Conservation (phyloP, 495 filamentous ascomycete species). For the Aspergillus carlsbadensis region DNA sequence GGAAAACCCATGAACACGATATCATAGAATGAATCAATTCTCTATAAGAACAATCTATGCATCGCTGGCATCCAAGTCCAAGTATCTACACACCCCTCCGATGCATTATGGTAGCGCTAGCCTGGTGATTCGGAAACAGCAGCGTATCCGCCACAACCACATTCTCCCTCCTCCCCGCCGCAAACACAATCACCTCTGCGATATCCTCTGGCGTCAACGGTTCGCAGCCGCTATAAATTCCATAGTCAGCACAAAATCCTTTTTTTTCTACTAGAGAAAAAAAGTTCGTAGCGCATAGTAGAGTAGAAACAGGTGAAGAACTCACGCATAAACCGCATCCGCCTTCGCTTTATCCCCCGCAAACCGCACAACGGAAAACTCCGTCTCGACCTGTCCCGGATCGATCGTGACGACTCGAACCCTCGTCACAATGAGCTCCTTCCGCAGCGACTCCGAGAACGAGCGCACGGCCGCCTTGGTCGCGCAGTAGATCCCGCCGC, state of each 20-base stretch:
- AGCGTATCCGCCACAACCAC: neutral
- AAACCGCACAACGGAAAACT: conserved; percentile 2
- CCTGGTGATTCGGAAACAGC: neutral
- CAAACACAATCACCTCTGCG: conserved; percentile 3
- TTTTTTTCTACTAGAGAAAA: too few species aligned
- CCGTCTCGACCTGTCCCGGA: conserved; percentile 1
- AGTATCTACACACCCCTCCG: neutral
- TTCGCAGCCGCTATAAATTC: neutral
- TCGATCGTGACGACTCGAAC: neutral
- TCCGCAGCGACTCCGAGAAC: neutral
- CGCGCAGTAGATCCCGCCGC: conserved; percentile 1
- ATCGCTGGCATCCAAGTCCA: too few species aligned
- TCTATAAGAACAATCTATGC: neutral
- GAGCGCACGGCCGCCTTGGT: neutral
- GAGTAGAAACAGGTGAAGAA: neutral
- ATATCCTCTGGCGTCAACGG: conserved; percentile 3
- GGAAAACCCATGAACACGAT: too few species aligned
- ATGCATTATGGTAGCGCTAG: conserved; percentile 1
- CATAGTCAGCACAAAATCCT: too few species aligned
- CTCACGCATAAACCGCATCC: conserved; percentile 3
- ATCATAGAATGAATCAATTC: neutral
- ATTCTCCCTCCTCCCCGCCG: neutral
- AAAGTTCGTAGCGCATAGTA: too few species aligned
- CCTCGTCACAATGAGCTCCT: neutral
- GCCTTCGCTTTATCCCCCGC: neutral